Evolutionary conservation across 1,139 yeast species (phyloP), one percentile per base, ranked within the genome.

Genomic region (Diutina mesorugosa): DNA sequence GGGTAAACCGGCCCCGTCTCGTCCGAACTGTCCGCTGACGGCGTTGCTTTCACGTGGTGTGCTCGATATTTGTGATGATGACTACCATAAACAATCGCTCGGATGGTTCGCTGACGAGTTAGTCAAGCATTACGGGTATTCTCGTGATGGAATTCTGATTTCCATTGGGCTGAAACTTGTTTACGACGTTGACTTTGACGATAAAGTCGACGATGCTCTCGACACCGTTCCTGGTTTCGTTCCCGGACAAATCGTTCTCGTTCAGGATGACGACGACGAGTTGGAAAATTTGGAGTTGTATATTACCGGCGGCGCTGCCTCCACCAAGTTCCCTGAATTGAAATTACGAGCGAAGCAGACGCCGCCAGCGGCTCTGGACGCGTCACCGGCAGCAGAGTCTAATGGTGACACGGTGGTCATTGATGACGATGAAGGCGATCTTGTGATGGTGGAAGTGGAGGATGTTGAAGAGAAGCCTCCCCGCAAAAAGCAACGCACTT

Each of bases 131-230:
- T 84, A 85, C 63, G 75, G 74, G 0, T 90, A 83, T 66, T 76
- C 79, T 5, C 88, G 84, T 28, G 96, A 86, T 58, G 72, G 90
- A 1, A 73, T 93, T 0, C 69, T 87, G 29, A 79, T 87, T 47
- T 75, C 84, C 35, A 82, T 80, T 3, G 71, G 78, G 28, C 81
- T 84, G 45, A 80, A 78, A 60, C 74, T 93, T 59, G 70, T 95
- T 10, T 90, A 89, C 64, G 99, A 95, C 69, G 77, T 77, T 56
- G 99, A 95, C 65, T 90, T 89, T 68, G 97, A 90, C 56, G 98
- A 91, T 65, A 85, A 91, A 64, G 64, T 77, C 9, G 74, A 72
- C 0, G 74, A 72, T 51, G 68, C 76, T 0, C 69, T 93, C 28
- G 59, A 62, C 0, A 81, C 80, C 1, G 69, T 93, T 28, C 62